Evolutionary conservation across 2,329 filamentous ascomycete species (phyloP).

Genomic region (Fusarium camptoceras): DNA sequence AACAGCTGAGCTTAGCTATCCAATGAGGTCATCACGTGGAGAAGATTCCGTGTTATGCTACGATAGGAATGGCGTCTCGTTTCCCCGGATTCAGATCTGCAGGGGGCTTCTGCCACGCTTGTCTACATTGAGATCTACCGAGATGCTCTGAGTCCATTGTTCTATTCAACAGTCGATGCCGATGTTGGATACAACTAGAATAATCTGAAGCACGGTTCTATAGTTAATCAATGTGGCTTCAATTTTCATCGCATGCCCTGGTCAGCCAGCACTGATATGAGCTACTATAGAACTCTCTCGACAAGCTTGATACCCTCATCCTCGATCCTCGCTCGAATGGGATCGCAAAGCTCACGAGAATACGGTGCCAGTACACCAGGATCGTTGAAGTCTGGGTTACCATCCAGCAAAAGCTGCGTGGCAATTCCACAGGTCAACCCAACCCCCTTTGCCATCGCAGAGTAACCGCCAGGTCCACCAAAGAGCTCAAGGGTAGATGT

Average conservation of each 20-base stretch:
- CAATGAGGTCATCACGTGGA: slow-evolving; percentile 42
- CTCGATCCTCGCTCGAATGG: not conserved
- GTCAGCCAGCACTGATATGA: not conserved
- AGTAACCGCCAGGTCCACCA: not conserved
- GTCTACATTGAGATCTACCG: not conserved
- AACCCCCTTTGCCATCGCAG: not conserved
- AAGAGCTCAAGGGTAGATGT: not conserved
- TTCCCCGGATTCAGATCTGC: slow-evolving; percentile 26
- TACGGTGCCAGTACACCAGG: not conserved
- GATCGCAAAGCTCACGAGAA: not conserved
- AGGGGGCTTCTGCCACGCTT: not conserved
- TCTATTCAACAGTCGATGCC: not conserved
- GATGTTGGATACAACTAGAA: not conserved
- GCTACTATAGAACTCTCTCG: not conserved
- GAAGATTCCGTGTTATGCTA: slow-evolving; percentile 1
- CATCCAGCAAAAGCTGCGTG: not conserved
- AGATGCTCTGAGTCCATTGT: not conserved
- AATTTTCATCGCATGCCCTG: too few species aligned
- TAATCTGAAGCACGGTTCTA: not conserved
- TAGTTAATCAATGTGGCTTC: not conserved
- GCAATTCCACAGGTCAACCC: not conserved
- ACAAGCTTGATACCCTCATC: not conserved
- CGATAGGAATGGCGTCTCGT: slow-evolving; percentile 28
- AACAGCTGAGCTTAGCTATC: slow-evolving; percentile 8
- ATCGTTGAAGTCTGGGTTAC: not conserved